Conservation (phyloP, 1,284 basidiomycete genomes). For the Apiotrichum akiyoshidainum region DNA sequence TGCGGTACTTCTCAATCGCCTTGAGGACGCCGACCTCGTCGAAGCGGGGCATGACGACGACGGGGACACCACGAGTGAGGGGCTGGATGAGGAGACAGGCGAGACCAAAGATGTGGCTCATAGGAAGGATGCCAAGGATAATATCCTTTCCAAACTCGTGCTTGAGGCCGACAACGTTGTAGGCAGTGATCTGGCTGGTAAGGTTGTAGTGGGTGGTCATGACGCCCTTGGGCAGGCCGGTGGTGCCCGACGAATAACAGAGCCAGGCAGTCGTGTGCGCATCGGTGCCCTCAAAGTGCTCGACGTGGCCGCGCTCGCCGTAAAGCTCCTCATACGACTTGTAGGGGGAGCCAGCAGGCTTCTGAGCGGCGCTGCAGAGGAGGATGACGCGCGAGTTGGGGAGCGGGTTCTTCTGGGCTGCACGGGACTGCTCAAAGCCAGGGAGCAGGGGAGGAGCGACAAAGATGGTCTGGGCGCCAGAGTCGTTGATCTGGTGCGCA, state of each 20-base stretch:
- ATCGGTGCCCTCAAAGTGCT: conserved; percentile 7
- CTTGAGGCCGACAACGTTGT: conserved; percentile 1
- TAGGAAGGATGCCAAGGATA: conserved; percentile 17
- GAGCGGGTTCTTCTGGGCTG: conserved; percentile 10
- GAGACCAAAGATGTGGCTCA: conserved; percentile 21
- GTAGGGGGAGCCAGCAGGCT: conserved; percentile 8
- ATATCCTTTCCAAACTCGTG: conserved; percentile 5
- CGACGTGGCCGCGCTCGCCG: not conserved
- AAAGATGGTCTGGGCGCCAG: conserved; percentile 58
- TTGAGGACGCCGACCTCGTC: conserved; percentile 57
- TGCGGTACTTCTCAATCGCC: conserved; percentile 65
- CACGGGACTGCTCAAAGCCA: conserved; percentile 30
- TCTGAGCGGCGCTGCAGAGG: not conserved
- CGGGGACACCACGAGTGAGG: conserved; percentile 58
- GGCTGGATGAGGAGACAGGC: conserved; percentile 59
- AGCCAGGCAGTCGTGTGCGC: conserved; percentile 37
- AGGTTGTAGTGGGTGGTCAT: conserved; percentile 65
- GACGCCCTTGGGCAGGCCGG: conserved; percentile 48
- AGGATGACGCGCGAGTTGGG: conserved; percentile 4
- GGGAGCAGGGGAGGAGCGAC: conserved; percentile 57
- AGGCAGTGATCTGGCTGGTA: conserved; percentile 38
- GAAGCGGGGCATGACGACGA: conserved; percentile 69
- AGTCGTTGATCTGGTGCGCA: conserved; percentile 53
- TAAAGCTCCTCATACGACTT: conserved; percentile 6
- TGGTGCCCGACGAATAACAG: conserved; percentile 67